Evolutionary conservation across 192 early-diverging fungal genomes (phyloP).

Genomic region (Rhizoclosmatium globosum): DNA sequence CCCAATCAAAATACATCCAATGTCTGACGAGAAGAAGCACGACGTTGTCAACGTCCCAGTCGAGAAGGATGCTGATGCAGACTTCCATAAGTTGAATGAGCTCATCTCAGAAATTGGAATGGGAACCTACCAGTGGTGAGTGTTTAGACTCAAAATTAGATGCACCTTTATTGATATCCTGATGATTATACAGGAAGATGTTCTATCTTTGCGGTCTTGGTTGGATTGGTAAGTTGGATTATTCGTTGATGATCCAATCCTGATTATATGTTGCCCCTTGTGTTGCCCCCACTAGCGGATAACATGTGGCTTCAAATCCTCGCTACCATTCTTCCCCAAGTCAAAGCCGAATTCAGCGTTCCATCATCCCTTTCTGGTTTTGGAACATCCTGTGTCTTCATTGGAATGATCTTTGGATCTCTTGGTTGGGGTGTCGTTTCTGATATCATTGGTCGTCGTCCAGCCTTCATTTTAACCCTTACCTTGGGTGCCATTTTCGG

Average conservation of each 20-base stretch:
- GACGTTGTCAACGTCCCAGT: not conserved
- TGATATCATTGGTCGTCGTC: slow-evolving; percentile 77
- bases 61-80: not conserved
- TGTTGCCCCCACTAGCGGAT: not conserved
- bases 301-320: slow-evolving; percentile 58
- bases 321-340: slow-evolving; percentile 76
- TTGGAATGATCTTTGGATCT: slow-evolving; percentile 85
- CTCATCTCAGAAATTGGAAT: slow-evolving; percentile 27
- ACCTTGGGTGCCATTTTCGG: slow-evolving; percentile 76
- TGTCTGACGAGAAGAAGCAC: not conserved
- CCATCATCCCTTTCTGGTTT: slow-evolving; percentile 70
- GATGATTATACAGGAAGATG: slow-evolving; percentile 5
- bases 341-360: slow-evolving; percentile 79
- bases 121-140: slow-evolving; percentile 35
- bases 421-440: slow-evolving; percentile 82
- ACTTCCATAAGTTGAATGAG: slow-evolving; percentile 4
- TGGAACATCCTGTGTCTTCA: slow-evolving; percentile 54
- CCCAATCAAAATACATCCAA: not conserved
- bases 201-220: slow-evolving; percentile 24
- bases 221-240: not conserved
- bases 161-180: not conserved
- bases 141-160: not conserved
- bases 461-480: slow-evolving; percentile 80
- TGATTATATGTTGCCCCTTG: not conserved
- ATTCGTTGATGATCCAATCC: not conserved